Conservation (phyloP, 2,329 filamentous ascomycete genomes). For the Aureobasidium sp. region DNA sequence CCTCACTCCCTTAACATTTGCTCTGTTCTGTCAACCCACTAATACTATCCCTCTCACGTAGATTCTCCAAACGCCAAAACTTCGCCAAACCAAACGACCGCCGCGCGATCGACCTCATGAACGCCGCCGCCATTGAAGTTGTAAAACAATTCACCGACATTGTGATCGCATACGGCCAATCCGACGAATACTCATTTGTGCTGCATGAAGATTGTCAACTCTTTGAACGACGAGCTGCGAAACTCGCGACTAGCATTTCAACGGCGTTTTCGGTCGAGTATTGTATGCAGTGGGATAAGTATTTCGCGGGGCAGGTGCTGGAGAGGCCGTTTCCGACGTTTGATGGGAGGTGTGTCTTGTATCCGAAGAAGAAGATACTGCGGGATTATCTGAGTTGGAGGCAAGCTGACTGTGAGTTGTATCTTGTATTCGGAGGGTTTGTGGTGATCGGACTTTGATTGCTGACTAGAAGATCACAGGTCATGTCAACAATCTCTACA, state of each 20-base stretch:
- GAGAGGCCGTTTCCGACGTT: constrained; percentile 77
- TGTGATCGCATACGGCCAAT: constrained; percentile 82
- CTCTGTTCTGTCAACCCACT: too few relatives aligned
- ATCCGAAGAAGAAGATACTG: constrained; percentile 74
- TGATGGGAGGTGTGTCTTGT: constrained; percentile 84
- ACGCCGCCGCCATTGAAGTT: constrained; percentile 77
- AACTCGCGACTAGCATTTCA: constrained; percentile 82
- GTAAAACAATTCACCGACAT: constrained; percentile 79
- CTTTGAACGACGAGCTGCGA: constrained; percentile 81
- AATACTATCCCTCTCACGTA: too few relatives aligned
- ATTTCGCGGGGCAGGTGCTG: constrained; percentile 66
- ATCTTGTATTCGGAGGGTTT: neutral
- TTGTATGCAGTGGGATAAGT: constrained; percentile 68
- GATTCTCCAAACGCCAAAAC: constrained; percentile 71
- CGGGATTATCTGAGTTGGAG: constrained; percentile 96
- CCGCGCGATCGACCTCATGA: constrained; percentile 87
- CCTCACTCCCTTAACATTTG: neutral
- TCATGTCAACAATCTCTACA: constrained; percentile 98
- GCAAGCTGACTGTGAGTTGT: constrained; percentile 77
- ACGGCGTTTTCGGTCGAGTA: constrained; percentile 94
- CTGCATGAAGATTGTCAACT: constrained; percentile 75
- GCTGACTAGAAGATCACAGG: neutral
- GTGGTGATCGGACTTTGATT: neutral
- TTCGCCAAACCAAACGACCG: constrained; percentile 92
- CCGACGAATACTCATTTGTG: constrained; percentile 92